Conservation (phyloP, 2,329 filamentous ascomycete species). For the Sclerotinia borealis region DNA sequence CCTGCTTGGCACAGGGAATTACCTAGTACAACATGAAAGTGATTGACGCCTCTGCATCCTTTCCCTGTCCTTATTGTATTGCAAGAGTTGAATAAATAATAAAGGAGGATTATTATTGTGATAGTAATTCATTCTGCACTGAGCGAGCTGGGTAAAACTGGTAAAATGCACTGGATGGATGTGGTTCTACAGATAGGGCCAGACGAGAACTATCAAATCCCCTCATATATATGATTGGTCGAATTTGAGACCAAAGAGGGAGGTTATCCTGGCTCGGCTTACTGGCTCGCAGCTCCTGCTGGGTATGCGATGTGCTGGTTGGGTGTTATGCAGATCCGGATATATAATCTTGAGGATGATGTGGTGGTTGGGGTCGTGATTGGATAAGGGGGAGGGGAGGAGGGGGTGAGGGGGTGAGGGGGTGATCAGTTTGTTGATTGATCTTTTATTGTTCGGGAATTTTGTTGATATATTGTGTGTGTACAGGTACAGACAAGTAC, state of each 20-base stretch:
- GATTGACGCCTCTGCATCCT: conserved; percentile 1
- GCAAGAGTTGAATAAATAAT: too few species aligned
- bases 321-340: not conserved
- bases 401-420: not conserved
- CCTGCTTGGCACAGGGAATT: not conserved
- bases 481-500: too few species aligned
- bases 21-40: not conserved
- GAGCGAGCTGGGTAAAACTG: not conserved
- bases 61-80: too few species aligned
- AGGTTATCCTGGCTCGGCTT: not conserved
- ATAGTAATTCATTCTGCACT: too few species aligned
- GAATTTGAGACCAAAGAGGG: not conserved
- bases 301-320: not conserved
- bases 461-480: too few species aligned
- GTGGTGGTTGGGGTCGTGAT: not conserved
- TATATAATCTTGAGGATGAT: not conserved
- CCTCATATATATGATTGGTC: not conserved
- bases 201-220: not conserved
- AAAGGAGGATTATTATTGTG: not conserved
- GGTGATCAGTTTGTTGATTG: too few species aligned
- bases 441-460: not conserved
- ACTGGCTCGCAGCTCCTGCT: not conserved
- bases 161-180: not conserved
- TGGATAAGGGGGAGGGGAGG: not conserved
- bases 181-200: not conserved